Evolutionary conservation across 2,329 filamentous ascomycete species (phyloP), one percentile per base, ranked within the genome.

Genomic region (Epichloe hybrida): DNA sequence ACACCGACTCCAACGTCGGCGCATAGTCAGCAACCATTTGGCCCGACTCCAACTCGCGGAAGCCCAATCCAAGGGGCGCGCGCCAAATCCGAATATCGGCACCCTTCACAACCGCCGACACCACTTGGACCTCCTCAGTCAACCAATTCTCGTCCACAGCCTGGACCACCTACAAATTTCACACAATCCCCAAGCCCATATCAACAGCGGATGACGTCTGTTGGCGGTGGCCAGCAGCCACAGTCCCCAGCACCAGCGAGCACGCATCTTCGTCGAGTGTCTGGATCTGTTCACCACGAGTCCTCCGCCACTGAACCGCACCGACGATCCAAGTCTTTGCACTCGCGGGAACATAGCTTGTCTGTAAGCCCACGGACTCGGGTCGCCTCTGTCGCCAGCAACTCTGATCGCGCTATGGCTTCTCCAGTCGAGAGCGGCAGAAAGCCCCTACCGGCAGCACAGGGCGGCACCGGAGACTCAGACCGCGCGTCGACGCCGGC

Each of bases 361-460:
- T 90, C 85, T 61, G 80, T 91, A 48, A 91, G 86, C 63, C 87
- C 88, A 34, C 89, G 88, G 68, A 88, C 86, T 37, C 74, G 77
- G 55, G 69, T 83, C 15, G 69, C 74, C 39, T 79, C 74, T 57
- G 61, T 79, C 38, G 70, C 69, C 52, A 74, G 66, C 61, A 73
- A 65, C 58, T 59, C 67, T 43, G 68, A 70, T 48, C 58, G 57
- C 41, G 54, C 34, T 1, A 21, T 55, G 46, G 52, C 48, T 15
- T 53, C 53, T 20, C 51, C 59, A 12, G 51, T 55, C 31, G 65
- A 64, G 38, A 55, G 55, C 51, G 63, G 64, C 31, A 56, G 55
- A 36, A 63, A 57, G 52, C 47, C 56, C 13, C 52, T 55, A 9
- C 52, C 56, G 38, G 48, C 55, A 42, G 43, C 49, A 13, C 64